These are phyloP conservation scores for Tricholoma terreum DNA, from an alignment of 768 basidiomycete species.

Conservation along the genomic window DNA sequence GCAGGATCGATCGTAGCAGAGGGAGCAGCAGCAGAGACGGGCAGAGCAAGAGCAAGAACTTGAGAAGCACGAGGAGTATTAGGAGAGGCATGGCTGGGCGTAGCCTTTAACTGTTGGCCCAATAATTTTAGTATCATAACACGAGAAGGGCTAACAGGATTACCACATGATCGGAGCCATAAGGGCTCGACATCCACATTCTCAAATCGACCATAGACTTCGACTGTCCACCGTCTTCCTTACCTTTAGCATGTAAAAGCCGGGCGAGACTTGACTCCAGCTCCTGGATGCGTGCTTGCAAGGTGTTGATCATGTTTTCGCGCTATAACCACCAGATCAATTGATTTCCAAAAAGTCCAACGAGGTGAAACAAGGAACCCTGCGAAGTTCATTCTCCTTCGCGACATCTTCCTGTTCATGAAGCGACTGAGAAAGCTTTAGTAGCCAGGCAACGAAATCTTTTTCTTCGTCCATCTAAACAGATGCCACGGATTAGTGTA, in stretches of 20 bases:
- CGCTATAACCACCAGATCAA: constrained; percentile 32
- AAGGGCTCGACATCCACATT: constrained; percentile 38
- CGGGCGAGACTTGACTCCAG: constrained; percentile 48
- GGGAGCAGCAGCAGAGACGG: not conserved
- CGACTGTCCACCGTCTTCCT: constrained; percentile 18
- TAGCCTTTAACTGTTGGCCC: not conserved
- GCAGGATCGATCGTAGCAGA: not conserved
- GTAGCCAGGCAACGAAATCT: constrained; percentile 43
- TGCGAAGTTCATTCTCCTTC: constrained; percentile 55
- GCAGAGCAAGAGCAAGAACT: not conserved
- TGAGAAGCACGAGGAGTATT: not conserved
- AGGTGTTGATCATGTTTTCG: constrained; percentile 42
- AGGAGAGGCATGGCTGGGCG: not conserved
- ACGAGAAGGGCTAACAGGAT: not conserved
- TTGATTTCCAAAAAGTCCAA: not conserved
- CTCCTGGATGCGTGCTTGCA: constrained; percentile 41
- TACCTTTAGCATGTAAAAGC: constrained; percentile 36
- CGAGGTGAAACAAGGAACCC: constrained; percentile 31
- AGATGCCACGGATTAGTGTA: constrained; percentile 1
- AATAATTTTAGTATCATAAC: not conserved
- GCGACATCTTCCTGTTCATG: constrained; percentile 52
- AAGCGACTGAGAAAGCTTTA: constrained; percentile 41
- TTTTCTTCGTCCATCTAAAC: constrained; percentile 48
- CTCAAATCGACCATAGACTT: constrained; percentile 41
- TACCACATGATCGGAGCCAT: constrained; percentile 9